These are phyloP conservation scores for Xanthoconium separans DNA, from an alignment of 1,284 basidiomycete species.

Conservation along the genomic window DNA sequence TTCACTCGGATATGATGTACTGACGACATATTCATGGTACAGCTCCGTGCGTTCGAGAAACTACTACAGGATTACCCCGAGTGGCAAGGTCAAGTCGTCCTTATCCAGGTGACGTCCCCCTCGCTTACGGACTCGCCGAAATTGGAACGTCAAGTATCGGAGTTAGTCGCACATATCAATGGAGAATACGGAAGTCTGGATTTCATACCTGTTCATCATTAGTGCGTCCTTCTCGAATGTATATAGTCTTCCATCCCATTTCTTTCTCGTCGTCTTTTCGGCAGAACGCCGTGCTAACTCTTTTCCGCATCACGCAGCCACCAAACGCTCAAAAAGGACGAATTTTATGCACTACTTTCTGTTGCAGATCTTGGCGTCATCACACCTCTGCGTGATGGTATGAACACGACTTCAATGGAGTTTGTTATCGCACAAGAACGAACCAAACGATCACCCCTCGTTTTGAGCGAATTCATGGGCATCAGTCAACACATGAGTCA, in stretches of 20 bases:
- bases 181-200: constrained; percentile 94
- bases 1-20: not conserved
- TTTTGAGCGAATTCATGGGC: constrained; percentile 97
- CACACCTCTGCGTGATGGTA: constrained; percentile 94
- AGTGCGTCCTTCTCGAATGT: constrained; percentile 51
- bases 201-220: constrained; percentile 99
- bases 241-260: not conserved
- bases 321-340: constrained; percentile 96
- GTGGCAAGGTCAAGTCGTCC: constrained; percentile 90
- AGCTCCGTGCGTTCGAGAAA: constrained; percentile 95
- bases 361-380: constrained; percentile 96
- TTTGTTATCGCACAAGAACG: constrained; percentile 92
- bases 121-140: constrained; percentile 91
- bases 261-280: not conserved
- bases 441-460: constrained; percentile 81
- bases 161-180: constrained; percentile 96
- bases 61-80: constrained; percentile 92
- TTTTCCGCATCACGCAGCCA: constrained; percentile 55
- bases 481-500: constrained; percentile 87
- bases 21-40: constrained; percentile 3
- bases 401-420: constrained; percentile 99
- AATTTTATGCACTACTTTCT: constrained; percentile 95
- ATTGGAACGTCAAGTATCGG: constrained; percentile 91
- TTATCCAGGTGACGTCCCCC: constrained; percentile 93
- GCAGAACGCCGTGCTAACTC: not conserved